These are phyloP conservation scores for Curvularia sp. DNA, from an alignment of 2,329 filamentous ascomycete genomes.

Conservation along the genomic window DNA sequence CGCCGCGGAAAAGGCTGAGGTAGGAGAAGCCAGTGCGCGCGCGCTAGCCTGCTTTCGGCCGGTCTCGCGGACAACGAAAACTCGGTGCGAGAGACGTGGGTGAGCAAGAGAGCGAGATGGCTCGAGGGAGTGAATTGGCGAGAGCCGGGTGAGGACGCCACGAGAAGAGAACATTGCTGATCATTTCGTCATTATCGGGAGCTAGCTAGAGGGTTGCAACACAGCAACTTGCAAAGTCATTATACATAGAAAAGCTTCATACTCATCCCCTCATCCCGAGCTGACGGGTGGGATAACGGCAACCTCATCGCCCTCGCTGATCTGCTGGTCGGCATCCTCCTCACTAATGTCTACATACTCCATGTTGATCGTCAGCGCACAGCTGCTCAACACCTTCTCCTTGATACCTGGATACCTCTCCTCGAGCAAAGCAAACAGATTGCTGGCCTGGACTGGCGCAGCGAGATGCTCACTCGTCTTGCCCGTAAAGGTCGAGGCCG, in stretches of 20 bases:
- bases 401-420: conserved; percentile 72
- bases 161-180: neutral
- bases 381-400: conserved; percentile 71
- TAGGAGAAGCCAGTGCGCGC: neutral
- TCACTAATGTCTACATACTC: conserved; percentile 78
- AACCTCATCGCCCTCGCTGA: conserved; percentile 80
- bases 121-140: neutral
- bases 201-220: neutral
- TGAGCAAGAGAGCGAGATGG: neutral
- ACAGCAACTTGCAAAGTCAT: neutral
- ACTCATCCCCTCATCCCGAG: conserved; percentile 61
- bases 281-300: conserved; percentile 89
- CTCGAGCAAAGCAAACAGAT: conserved; percentile 73
- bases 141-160: neutral
- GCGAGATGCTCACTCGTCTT: conserved; percentile 70
- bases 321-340: conserved; percentile 58
- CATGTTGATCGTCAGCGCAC: conserved; percentile 79
- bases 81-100: neutral
- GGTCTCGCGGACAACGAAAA: neutral
- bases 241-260: neutral
- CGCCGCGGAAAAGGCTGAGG: conserved; percentile 7
- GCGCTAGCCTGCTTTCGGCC: neutral
- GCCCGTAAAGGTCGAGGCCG: conserved; percentile 73
- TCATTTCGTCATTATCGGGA: neutral
- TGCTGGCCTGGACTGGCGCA: conserved; percentile 68